phyloP scores from a whole-genome alignment of 345 rosid genomes.

The Syzygium oleosum region DNA sequence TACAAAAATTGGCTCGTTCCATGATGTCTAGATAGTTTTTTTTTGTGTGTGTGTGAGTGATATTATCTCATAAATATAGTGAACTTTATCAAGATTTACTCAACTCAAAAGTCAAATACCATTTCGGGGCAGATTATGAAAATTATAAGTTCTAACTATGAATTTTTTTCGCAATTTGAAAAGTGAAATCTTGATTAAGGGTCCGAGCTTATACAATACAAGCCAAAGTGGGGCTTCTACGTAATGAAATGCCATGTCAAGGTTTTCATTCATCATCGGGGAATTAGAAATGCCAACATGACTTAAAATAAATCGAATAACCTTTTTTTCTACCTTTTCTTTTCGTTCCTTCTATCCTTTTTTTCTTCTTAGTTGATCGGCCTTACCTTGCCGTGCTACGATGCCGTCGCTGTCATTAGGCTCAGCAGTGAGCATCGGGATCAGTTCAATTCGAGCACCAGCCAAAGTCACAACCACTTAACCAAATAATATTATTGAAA shows the following conservation, averaged over 20 bases:
- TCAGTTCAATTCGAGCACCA: not conserved
- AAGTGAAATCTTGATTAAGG: not conserved
- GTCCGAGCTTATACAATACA: not conserved
- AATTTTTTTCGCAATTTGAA: not conserved
- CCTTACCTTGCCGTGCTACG: not conserved
- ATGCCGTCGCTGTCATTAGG: not conserved
- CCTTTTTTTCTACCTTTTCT: not conserved
- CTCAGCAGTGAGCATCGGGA: not conserved
- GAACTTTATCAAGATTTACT: not conserved
- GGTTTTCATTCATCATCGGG: not conserved
- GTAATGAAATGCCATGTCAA: not conserved
- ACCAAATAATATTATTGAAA: not conserved
- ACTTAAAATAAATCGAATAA: not conserved
- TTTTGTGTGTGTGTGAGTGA: no score
- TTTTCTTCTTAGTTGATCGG: not conserved
- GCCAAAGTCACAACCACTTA: not conserved
- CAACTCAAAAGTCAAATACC: not conserved
- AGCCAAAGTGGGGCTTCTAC: not conserved
- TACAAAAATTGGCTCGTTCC: not conserved
- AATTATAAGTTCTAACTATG: fast-evolving
- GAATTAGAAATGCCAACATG: not conserved
- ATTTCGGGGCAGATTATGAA: not conserved
- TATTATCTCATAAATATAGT: no score
- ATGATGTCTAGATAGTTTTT: no score
- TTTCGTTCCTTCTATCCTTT: not conserved